These are phyloP conservation scores for Gaeumannomyces sp. DNA, from an alignment of 2,329 filamentous ascomycete genomes.

Conservation along the genomic window DNA sequence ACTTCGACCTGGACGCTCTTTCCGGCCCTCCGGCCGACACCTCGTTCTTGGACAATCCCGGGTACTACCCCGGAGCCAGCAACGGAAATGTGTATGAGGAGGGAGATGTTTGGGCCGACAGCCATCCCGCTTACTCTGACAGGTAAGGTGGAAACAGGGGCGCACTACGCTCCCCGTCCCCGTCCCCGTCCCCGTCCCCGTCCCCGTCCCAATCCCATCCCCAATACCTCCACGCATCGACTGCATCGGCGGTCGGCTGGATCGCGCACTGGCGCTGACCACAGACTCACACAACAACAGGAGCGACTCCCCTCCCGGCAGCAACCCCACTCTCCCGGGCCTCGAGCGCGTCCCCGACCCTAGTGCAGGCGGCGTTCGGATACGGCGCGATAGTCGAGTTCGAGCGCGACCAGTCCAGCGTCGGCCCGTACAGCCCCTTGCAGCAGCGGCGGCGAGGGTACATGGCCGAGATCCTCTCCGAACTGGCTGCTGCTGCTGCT, in stretches of 20 bases:
- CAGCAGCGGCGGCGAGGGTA: too few relatives aligned
- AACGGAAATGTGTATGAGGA: neutral
- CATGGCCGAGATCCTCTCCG: too few relatives aligned
- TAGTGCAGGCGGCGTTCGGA: neutral
- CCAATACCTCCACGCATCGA: neutral
- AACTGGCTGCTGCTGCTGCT: too few relatives aligned
- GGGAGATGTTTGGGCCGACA: too few relatives aligned
- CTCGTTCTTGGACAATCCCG: neutral
- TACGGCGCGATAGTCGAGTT: neutral
- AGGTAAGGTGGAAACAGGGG: neutral
- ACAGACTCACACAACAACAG: neutral
- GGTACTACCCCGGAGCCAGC: neutral
- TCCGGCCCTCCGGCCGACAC: too few relatives aligned
- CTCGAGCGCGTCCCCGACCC: neutral
- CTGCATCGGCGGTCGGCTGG: too few relatives aligned
- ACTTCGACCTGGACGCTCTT: neutral
- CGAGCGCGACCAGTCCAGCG: neutral
- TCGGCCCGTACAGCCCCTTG: neutral
- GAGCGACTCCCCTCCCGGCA: neutral
- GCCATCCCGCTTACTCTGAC: neutral
- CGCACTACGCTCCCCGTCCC: neutral
- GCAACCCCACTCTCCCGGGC: neutral
- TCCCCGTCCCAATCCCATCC: too few relatives aligned
- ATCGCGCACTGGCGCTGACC: neutral
- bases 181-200: too few relatives aligned